Evolutionary conservation across 1,284 basidiomycete genomes (phyloP), one percentile per base, ranked within the genome.

Genomic region (Cutaneotrichosporon spelunceum): DNA sequence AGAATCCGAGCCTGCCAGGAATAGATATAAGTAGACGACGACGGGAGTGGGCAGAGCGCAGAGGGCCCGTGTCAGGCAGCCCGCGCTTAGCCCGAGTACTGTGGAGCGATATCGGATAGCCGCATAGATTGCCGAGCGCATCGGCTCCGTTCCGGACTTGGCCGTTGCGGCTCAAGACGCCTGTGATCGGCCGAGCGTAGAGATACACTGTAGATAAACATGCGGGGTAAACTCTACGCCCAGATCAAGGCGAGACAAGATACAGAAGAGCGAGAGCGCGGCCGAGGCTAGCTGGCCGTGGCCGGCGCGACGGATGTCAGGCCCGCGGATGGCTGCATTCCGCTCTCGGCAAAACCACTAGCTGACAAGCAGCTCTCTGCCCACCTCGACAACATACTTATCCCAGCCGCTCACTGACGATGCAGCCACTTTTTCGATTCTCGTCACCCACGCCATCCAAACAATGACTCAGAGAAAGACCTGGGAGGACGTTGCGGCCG

Each of bases 401-500:
- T 42, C 5, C 36, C 16, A 19, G 16, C 5, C 13, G 39, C 19
- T 19, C 39, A 42, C 19, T n/a, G n/a, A 4, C 39, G 19, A 42
- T n/a, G 39, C 19, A n/a, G n/a, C n/a, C n/a, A n/a, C n/a, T n/a
- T n/a, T n/a, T 42, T 16, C 19, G n/a, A n/a, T 19, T n/a, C 39
- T n/a, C 39, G n/a, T 19, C 16, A 21, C 23, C 24, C 47, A 49
- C 47, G 13, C 47, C 16, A 7, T 2, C 14, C 19, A 6, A 11
- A 50, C 48, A 29, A 50, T 50, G 48, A 50, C 48, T 10, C 26
- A 21, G 27, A 49, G 9, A 21, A 53, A 36, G 34, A 42, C 61
- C 10, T 88, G 87, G 87, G 74, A 81, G 70, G 73, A 80, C 9
- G 72, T 84, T 13, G 82, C 79, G 36, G 78, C 79, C 23, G 81